Base-by-base conservation (phyloP, 2,329 filamentous ascomycete genomes). In the Ceratocystis ficicola region DNA sequence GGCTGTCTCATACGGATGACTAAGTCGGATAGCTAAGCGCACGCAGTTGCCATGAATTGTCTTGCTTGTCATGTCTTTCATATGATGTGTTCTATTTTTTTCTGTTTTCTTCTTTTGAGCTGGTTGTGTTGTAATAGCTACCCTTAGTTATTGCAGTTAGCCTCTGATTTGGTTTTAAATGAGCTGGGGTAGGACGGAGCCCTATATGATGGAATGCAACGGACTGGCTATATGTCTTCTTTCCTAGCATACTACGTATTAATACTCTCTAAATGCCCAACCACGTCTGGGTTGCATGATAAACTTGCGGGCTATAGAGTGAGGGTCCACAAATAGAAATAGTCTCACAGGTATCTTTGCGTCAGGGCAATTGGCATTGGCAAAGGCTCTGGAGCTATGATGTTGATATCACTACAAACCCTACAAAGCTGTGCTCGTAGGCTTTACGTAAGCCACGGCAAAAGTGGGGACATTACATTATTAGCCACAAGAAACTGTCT, bases 301-400 rank as follows among this genome's bases (percentile, higher is more conserved):
- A n/a, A 28, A 30, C 25, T n/a, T 57, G 6, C 17, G 6, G 28
- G 28, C 22, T 30, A 52, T 32, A 30, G n/a, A 15, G 6, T 30
- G 52, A 32, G 28, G 4, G 12, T 4, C 52, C 52, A 32, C 30
- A 30, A 57, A 57, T 57, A 57, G 52, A 28, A 57, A 57, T 32
- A 32, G 12, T 32, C 22, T 57, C 52, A n/a, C 20, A 20, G 20
- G 22, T 32, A n/a, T 36, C 17, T 32, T 28, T 36, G 28, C 28
- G 28, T 59, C 55, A 17, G 55, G 28, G 17, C 30, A 59, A 3
- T 59, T 59, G 25, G 36, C 28, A n/a, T 36, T 59, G 55, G 17
- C 28, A 59, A 30, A 59, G 36, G 55, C 55, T 32, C 55, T n/a
- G 28, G 55, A 36, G 28, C 55, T 59, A 59, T 59, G 55, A 59